Percentiles rank a stretch among this genome's conserved stretches.
Conservation (phyloP, 345 rosid genomes). For the Sonneratia alba region DNA sequence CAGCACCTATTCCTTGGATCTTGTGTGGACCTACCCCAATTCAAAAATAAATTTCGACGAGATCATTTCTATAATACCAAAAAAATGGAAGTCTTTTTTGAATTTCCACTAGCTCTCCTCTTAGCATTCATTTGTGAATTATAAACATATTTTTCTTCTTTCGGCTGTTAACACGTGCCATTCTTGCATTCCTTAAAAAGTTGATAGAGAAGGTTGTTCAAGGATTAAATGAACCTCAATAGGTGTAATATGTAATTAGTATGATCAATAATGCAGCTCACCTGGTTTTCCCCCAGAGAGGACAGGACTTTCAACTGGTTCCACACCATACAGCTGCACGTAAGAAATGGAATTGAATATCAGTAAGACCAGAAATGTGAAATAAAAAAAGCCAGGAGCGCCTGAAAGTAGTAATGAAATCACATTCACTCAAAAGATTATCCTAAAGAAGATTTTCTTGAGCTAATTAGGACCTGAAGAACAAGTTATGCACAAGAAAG, state of each 20-base stretch:
- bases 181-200: background rate
- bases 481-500: background rate
- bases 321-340: slow-evolving; percentile 65
- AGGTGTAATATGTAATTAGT: background rate
- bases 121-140: background rate
- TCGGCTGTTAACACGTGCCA: background rate
- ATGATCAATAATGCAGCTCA: slow-evolving; percentile 13
- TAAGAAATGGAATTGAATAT: slow-evolving; percentile 8
- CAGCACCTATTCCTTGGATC: slow-evolving; percentile 96
- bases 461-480: background rate
- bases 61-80: background rate
- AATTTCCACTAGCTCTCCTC: background rate
- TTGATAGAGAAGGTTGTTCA: background rate
- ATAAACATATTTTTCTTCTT: background rate
- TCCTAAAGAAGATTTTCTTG: background rate
- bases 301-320: slow-evolving; percentile 75
- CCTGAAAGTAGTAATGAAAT: background rate
- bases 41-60: background rate
- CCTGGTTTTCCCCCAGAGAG: slow-evolving; percentile 88
- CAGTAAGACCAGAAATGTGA: background rate
- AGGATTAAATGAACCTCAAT: background rate
- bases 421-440: background rate
- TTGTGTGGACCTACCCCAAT: slow-evolving; percentile 66
- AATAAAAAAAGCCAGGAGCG: background rate
- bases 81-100: background rate